A percentile compares a stretch with the other conserved stretches of the same genome.
Conservation (phyloP, 2,329 filamentous ascomycete species). For the Pseudogymnoascus pannorum region DNA sequence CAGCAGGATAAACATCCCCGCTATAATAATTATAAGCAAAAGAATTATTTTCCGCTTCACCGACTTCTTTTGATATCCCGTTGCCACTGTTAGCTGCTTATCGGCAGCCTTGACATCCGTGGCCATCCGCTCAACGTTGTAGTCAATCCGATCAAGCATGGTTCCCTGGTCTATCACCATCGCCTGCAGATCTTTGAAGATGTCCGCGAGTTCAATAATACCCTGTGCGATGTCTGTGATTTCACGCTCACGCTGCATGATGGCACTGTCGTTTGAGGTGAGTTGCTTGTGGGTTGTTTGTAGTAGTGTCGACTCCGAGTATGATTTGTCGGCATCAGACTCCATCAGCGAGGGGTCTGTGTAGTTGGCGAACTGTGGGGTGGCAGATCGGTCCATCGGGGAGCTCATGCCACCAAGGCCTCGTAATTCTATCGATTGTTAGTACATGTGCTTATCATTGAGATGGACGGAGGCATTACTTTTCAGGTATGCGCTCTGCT, state of each 20-base stretch:
- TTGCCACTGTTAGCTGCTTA: slow-evolving; percentile 82
- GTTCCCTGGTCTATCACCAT: slow-evolving; percentile 95
- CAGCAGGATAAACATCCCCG: slow-evolving; percentile 78
- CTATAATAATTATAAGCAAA: slow-evolving; percentile 74
- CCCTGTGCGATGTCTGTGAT: slow-evolving; percentile 98
- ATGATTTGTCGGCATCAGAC: slow-evolving; percentile 86
- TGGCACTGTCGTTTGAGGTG: slow-evolving; percentile 74
- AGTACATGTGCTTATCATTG: slow-evolving; percentile 10
- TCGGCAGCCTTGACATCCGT: slow-evolving; percentile 87
- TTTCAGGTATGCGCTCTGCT: slow-evolving; percentile 92
- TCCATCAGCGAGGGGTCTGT: slow-evolving; percentile 84
- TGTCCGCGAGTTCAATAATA: slow-evolving; percentile 92
- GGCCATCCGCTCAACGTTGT: slow-evolving; percentile 95
- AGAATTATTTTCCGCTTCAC: slow-evolving; percentile 92
- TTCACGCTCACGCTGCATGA: slow-evolving; percentile 87
- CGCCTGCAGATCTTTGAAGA: slow-evolving; percentile 90
- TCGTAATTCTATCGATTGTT: slow-evolving; percentile 55
- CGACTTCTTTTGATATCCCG: slow-evolving; percentile 78
- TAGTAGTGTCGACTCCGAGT: slow-evolving; percentile 82
- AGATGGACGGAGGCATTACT: slow-evolving; percentile 47
- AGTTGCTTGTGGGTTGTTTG: slow-evolving; percentile 44
- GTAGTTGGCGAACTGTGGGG: slow-evolving; percentile 50
- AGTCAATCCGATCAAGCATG: slow-evolving; percentile 90
- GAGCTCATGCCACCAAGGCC: slow-evolving; percentile 57
- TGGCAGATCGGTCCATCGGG: slow-evolving; percentile 47